phyloP scores from a whole-genome alignment of 139 green algal species.

The Coccomyxa sp. region DNA sequence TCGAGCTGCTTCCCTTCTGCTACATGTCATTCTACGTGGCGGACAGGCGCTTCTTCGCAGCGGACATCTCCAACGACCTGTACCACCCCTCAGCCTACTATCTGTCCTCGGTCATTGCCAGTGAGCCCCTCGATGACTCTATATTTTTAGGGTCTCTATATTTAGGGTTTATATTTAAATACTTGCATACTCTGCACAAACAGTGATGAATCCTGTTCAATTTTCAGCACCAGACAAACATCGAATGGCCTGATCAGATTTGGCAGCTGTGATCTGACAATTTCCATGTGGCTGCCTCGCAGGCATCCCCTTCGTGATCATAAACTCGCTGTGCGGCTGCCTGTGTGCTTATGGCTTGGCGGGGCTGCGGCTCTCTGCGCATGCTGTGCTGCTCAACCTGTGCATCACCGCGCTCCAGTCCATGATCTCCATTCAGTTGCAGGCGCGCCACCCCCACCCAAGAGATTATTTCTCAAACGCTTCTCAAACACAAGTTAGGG shows the following conservation, averaged over 20 bases:
- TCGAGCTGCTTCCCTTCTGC: conserved; percentile 59
- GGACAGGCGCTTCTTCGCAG: conserved; percentile 56
- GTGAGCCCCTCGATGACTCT: not conserved
- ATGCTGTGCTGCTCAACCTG: conserved; percentile 7
- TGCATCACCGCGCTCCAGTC: conserved; percentile 15
- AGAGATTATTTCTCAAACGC: too few relatives aligned
- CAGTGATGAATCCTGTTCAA: too few relatives aligned
- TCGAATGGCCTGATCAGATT: too few relatives aligned
- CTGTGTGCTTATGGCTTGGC: conserved; percentile 56
- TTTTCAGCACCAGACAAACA: too few relatives aligned
- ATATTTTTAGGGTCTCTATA: too few relatives aligned
- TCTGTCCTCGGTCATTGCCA: conserved; percentile 36
- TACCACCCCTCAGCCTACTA: conserved; percentile 56
- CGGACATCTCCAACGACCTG: conserved; percentile 43
- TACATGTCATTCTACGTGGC: conserved; percentile 60
- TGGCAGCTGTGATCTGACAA: too few relatives aligned
- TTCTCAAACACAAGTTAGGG: too few relatives aligned
- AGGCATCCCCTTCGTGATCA: conserved; percentile 42
- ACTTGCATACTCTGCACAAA: too few relatives aligned
- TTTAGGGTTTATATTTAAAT: too few relatives aligned
- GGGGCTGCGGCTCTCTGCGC: conserved; percentile 28
- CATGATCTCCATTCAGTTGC: conserved; percentile 26
- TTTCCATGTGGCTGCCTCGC: not conserved
- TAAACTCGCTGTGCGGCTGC: conserved; percentile 34
- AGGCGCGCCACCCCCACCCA: too few relatives aligned